Evolutionary conservation across 306 rosid genomes (phyloP), one percentile per base, ranked within the genome.

Genomic region (Vigna hirtella): DNA sequence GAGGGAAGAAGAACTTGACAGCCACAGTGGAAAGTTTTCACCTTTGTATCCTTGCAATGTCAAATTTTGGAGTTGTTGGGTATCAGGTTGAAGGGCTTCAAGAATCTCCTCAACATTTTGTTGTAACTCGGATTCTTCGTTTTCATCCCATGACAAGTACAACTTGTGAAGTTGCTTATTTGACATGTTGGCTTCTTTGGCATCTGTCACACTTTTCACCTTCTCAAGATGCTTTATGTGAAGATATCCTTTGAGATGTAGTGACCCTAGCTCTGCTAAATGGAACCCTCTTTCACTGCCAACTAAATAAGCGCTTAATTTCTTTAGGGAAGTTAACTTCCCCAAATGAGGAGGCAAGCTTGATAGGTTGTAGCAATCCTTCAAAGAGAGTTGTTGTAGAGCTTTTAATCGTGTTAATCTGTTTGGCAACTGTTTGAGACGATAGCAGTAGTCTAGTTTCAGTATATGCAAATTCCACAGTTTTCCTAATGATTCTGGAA

Each of bases 1-100:
- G 4, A 78, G 55, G 17, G 68, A 49, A 5, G 68, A 32, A 67
- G 43, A 40, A 40, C 18, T 28, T 24, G 9, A 15, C 68, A 83
- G 66, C 83, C 80, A 77, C 63, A 12, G 75, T 9, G 80, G 73
- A 73, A 83, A 74, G 7, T 9, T 13, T 7, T 3, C 14, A 26
- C 77, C 86, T 15, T 1, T 10, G 22, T 66, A 83, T 20, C 77
- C 28, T 40, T 0, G 0, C 40, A 77, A 40, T 0, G 0, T 0
- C 72, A 83, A 28, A 5, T 0, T 24, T 10, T 72, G 17, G 48
- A 77, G 83, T 10, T 65, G 43, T 9, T 79, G 72, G 47, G 16
- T 4, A 55, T 65, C 6, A 34, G 86, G 83, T 38, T 71, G 63
- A 66, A 83, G 86, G 17, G 8, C 72, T 66, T 78, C 67, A n/a